Base-by-base conservation (phyloP, 2,329 filamentous ascomycete genomes). In the Podosphaera aphanis region DNA sequence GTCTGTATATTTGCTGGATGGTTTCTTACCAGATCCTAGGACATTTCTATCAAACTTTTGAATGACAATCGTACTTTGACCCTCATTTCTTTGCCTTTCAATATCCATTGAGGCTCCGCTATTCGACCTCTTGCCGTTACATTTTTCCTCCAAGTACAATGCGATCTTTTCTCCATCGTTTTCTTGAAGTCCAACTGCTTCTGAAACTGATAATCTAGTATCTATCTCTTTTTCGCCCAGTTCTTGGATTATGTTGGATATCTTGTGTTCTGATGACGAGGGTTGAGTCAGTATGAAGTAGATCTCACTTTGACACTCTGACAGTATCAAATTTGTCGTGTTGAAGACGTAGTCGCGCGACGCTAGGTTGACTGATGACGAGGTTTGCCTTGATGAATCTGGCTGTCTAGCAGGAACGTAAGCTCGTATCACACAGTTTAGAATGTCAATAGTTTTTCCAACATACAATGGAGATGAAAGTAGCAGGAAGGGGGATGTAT, bases 401-500 rank as follows among this genome's bases (percentile, higher is more conserved):
- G 54, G 48, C 40, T 49, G 48, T 47, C 52, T 55, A 42, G 37
- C 11, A 10, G 23, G 4, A 8, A 6, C 15, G 31, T 47, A 19
- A 47, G 33, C 16, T 37, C 11, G 5, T 43, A 11, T 36, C 5
- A 5, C 15, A 27, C 15, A 16, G 21, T 38, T 10, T 10, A 40
- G 2, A 11, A 7, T 8, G 11, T 19, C 2, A 39, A 13, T 13
- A 7, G 31, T 16, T n/a, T 36, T 19, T 16, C 43, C 48, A 42
- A 49, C 55, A 25, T 53, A 58, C 55, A 48, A 46, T 5, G 52
- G 54, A n/a, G 53, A 88, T 27, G 88, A 94, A 61, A 92, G 79
- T 53, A 94, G 66, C 59, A 93, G 72, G 62, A 93, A 90, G 16
- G 90, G 88, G 46, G 83, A 86, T 2, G 86, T 84, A 62, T 93